Evolutionary conservation across 2,329 filamentous ascomycete genomes (phyloP).

Genomic region (Lasiodiplodia citricola): DNA sequence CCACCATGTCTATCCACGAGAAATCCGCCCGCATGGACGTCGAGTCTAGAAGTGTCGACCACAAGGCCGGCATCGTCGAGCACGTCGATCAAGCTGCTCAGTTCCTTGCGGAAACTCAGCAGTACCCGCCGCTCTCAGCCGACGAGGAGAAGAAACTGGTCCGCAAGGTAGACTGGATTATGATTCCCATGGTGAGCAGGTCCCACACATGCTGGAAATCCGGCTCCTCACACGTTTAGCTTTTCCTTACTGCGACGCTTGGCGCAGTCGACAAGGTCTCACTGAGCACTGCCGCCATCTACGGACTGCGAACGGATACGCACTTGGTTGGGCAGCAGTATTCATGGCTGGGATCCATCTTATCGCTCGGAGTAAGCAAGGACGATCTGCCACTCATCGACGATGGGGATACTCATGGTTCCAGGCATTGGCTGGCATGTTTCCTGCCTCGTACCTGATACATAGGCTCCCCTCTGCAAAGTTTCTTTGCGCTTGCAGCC

Average conservation of each 20-base stretch:
- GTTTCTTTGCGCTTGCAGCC: constrained; percentile 17
- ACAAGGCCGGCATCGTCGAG: constrained; percentile 12
- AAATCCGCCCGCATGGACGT: constrained; percentile 7
- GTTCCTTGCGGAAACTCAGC: constrained; percentile 33
- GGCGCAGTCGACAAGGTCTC: constrained; percentile 51
- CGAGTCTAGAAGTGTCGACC: background rate
- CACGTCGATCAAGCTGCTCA: constrained; percentile 35
- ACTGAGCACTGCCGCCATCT: constrained; percentile 54
- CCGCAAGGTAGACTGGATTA: constrained; percentile 23
- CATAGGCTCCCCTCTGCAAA: constrained; percentile 26
- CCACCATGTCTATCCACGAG: background rate
- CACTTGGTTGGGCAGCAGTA: constrained; percentile 55
- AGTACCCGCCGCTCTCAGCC: constrained; percentile 32
- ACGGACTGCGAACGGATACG: constrained; percentile 56
- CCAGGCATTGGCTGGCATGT: constrained; percentile 22
- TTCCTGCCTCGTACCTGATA: constrained; percentile 24
- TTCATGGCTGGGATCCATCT: constrained; percentile 66
- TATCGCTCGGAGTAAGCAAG: constrained; percentile 48
- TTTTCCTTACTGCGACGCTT: constrained; percentile 29
- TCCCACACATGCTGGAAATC: constrained; percentile 55
- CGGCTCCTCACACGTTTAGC: constrained; percentile 2
- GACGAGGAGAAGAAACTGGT: constrained; percentile 34
- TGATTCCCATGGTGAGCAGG: constrained; percentile 24
- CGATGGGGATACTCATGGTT: background rate
- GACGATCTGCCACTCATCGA: background rate